Evolutionary conservation across 2,329 filamentous ascomycete genomes (phyloP), one percentile per base, ranked within the genome.

Genomic region (Ceratocystis destructans): DNA sequence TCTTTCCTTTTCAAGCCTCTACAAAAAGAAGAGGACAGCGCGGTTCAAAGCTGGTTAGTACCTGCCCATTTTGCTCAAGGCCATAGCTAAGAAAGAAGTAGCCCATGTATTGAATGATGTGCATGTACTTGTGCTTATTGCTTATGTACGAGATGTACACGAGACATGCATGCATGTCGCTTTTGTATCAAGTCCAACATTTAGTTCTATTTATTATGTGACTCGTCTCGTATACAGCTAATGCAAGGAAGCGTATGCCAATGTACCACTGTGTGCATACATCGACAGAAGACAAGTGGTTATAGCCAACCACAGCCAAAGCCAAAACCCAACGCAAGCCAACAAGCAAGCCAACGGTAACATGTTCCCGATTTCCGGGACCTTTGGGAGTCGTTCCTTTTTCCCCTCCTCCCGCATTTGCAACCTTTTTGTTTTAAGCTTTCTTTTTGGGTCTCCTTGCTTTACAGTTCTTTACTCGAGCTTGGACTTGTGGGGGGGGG

Each of bases 401-500:
- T 57, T 15, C 7, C 50, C 37, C 37, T 41, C 37, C 6, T n/a
- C 25, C 17, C 31, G 12, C 17, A 50, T 41, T 41, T 41, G 22
- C 7, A 57, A 31, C 25, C 28, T 31, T 57, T 57, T 28, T 41
- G 10, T 5, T 57, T 57, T 33, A 57, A 57, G 28, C 25, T 57
- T 33, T 57, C 53, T 57, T 57, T 20, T 31, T 17, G 37, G 37
- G 10, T 41, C 37, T 41, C 37, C 37, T 41, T 41, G n/a, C 48
- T 20, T 50, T 12, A 3, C 20, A 7, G 22, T 15, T 12, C 3
- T 57, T n/a, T 12, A 17, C 53, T 31, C 5, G 8, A 57, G 53
- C 53, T 57, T 57, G 15, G 53, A 57, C 53, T 57, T 57, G 53
- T 28, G 53, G 53, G 48, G 53, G 53, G 53, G 17, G 53, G 53